Base-by-base conservation (phyloP, 306 rosid species). In the Castanospermum australe region DNA sequence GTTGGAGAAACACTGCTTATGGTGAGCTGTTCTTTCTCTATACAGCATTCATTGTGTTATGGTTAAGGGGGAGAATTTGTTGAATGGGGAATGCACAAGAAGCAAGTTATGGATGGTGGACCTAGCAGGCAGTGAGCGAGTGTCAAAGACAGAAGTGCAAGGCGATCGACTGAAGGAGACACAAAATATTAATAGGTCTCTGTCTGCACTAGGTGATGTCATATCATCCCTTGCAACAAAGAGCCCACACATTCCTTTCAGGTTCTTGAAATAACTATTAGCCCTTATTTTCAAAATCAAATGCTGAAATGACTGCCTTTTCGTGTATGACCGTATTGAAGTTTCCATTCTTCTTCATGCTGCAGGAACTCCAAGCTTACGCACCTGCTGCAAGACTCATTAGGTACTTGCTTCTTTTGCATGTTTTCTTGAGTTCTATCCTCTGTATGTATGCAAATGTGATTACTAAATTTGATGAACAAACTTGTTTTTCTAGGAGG, bases 41-140 rank as follows among this genome's bases (percentile, higher is more conserved):
- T 78, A 51, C 85, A 94, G 99, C 88, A 96, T 96, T 76, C 98
- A 91, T 77, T 91, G 98, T 79, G 99, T 96, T 64, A 93, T 93
- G 99, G 98, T 96, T 78, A 96, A 91, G 86, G 99, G 99, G 24
- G 97, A 91, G 84, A 91, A 96, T 84, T 77, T 96, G 86, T 85
- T 96, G 79, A 88, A 80, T 77, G 99, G 97, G 45, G 99, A 93
- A 80, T 88, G 92, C 86, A 93, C 96, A 30, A 88, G 91, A 71
- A 96, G 99, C 92, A 93, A 96, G 85, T 80, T 96, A 21, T 96
- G 99, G 99, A 68, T 96, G 83, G 98, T 96, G 79, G 99, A 96
- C 79, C 86, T 96, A 57, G 99, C 99, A 6, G 99, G 99, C 62
- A 96, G 99, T 6, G 99, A 96, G 80, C 91, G 99, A 83, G 86